Percentiles rank a stretch among this genome's conserved stretches.
phyloP scores from a whole-genome alignment of 2,329 filamentous ascomycete genomes.

The Aspergillus nomiae region DNA sequence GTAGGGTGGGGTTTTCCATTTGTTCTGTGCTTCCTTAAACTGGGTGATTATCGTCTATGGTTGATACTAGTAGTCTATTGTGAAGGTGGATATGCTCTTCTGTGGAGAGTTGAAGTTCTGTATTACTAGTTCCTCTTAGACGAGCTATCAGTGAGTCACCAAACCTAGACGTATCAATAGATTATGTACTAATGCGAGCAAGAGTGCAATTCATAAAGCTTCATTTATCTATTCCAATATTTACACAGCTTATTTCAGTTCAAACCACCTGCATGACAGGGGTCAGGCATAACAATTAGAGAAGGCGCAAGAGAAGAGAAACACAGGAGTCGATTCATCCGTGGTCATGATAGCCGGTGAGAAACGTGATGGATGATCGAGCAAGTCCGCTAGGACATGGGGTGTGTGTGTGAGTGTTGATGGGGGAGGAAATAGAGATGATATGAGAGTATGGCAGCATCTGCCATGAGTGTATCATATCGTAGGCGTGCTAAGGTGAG shows the following conservation, averaged over 20 bases:
- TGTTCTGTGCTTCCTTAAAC: too few species aligned
- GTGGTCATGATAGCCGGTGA: not conserved
- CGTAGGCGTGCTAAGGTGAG: not conserved
- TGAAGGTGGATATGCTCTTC: too few species aligned
- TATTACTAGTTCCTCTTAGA: too few species aligned
- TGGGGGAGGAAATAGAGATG: not conserved
- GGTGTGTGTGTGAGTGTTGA: not conserved
- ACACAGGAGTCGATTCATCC: not conserved
- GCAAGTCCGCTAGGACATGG: not conserved
- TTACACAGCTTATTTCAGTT: conserved; percentile 5
- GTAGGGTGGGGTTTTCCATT: too few species aligned
- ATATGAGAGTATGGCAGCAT: not conserved
- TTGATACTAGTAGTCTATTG: too few species aligned
- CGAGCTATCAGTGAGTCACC: too few species aligned
- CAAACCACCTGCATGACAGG: not conserved
- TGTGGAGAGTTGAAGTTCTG: too few species aligned
- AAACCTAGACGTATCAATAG: not conserved
- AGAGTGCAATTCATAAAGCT: not conserved
- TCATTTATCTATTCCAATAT: conserved; percentile 11
- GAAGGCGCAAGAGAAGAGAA: not conserved
- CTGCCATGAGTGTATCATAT: not conserved
- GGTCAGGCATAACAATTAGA: not conserved
- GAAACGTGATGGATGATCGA: not conserved
- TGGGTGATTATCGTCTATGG: too few species aligned
- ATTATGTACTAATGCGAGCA: not conserved